phyloP scores from a whole-genome alignment of 768 basidiomycete genomes.

The Leccinum broughii region DNA sequence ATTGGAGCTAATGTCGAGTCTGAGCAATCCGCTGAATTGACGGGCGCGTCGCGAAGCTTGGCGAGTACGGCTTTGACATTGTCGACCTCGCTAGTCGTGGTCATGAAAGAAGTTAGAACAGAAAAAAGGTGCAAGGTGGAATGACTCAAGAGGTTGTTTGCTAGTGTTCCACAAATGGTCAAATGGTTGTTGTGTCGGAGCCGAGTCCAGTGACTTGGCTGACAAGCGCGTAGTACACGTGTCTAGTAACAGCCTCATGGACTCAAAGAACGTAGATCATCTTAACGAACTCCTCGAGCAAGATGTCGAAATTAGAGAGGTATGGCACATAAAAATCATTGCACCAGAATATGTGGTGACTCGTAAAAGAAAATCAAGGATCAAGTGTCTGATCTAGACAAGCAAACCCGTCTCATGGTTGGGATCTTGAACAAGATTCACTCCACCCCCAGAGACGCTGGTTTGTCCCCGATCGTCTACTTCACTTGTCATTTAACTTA shows the following conservation, averaged over 20 bases:
- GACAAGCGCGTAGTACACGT: neutral
- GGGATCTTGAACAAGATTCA: slow-evolving; percentile 80
- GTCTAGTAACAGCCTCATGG: slow-evolving; percentile 46
- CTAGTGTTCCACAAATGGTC: slow-evolving; percentile 18
- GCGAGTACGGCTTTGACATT: slow-evolving; percentile 52
- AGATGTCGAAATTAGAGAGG: slow-evolving; percentile 68
- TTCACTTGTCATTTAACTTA: slow-evolving; percentile 13
- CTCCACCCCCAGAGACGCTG: slow-evolving; percentile 59
- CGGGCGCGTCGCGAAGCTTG: slow-evolving; percentile 58
- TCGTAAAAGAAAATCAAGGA: slow-evolving; percentile 72
- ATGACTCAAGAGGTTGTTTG: neutral
- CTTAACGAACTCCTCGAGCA: slow-evolving; percentile 61
- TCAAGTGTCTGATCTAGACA: slow-evolving; percentile 72
- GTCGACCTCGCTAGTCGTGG: slow-evolving; percentile 25
- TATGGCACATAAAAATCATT: slow-evolving; percentile 28
- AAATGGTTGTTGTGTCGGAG: neutral
- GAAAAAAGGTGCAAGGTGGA: neutral
- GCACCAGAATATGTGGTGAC: slow-evolving; percentile 1
- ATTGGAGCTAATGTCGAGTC: slow-evolving; percentile 51
- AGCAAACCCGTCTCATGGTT: slow-evolving; percentile 68
- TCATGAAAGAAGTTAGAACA: slow-evolving; percentile 21
- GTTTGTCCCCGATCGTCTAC: slow-evolving; percentile 41
- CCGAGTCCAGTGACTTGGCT: neutral
- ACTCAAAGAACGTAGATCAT: slow-evolving; percentile 50
- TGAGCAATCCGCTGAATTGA: slow-evolving; percentile 47